A percentile compares a stretch with the other conserved stretches of the same genome.
These are phyloP conservation scores for Cladophialophora carrionii DNA, from an alignment of 2,329 filamentous ascomycete genomes.

Conservation along the genomic window DNA sequence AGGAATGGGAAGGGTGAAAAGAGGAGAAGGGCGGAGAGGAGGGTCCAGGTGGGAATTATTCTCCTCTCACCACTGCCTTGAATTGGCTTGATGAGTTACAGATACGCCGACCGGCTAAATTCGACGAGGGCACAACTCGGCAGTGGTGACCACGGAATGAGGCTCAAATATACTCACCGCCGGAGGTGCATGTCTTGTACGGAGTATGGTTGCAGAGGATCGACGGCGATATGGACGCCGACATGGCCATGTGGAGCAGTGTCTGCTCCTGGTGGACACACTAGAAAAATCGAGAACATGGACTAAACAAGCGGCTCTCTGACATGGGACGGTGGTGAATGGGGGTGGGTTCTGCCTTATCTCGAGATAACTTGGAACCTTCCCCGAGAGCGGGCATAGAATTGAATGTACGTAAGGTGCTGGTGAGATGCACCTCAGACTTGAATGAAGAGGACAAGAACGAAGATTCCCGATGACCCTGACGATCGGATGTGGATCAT, in stretches of 20 bases:
- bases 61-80: background rate
- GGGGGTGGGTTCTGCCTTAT: background rate
- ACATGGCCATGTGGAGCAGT: background rate
- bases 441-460: background rate
- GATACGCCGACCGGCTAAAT: background rate
- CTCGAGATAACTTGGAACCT: background rate
- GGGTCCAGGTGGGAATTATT: background rate
- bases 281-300: slow-evolving; percentile 21
- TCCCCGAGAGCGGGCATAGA: background rate
- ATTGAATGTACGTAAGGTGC: background rate
- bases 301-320: background rate
- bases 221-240: background rate
- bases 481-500: background rate
- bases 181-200: background rate
- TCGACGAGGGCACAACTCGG: background rate
- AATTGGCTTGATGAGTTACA: background rate
- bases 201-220: slow-evolving; percentile 3
- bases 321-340: background rate
- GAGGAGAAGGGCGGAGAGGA: slow-evolving; percentile 17
- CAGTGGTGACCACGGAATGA: slow-evolving; percentile 1
- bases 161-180: slow-evolving; percentile 7
- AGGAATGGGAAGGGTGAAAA: slow-evolving; percentile 1
- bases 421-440: background rate
- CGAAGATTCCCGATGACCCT: background rate
- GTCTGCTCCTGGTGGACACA: background rate